A percentile compares a stretch with the other conserved stretches of the same genome.
phyloP scores from a whole-genome alignment of 2,329 filamentous ascomycete genomes.

The Davidsoniella eucalypti region DNA sequence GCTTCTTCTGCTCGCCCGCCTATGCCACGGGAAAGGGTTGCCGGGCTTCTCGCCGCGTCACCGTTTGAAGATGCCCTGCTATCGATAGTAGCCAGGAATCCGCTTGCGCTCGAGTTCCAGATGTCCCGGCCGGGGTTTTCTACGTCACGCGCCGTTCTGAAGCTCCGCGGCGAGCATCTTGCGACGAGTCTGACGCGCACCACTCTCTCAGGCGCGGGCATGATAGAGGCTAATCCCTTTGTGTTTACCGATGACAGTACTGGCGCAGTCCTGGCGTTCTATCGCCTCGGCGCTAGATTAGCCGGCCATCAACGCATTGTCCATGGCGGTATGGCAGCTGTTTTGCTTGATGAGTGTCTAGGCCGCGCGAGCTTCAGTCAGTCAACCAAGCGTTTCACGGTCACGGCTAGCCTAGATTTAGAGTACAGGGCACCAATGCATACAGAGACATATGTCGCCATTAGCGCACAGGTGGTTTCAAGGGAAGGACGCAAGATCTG shows the following conservation, averaged over 20 bases:
- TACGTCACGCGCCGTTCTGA: constrained; percentile 5
- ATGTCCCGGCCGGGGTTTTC: not conserved
- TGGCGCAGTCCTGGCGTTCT: constrained; percentile 7
- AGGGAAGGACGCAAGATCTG: constrained; percentile 15
- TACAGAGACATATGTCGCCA: constrained; percentile 12
- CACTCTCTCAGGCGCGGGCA: not conserved
- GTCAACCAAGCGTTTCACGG: constrained; percentile 13
- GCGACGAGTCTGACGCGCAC: constrained; percentile 5
- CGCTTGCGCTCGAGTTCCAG: not conserved
- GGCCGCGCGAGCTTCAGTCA: constrained; percentile 13
- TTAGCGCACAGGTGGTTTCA: constrained; percentile 11
- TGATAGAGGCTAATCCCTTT: constrained; percentile 9
- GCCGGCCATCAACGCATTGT: constrained; percentile 15
- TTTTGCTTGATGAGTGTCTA: constrained; percentile 15
- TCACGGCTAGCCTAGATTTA: constrained; percentile 14
- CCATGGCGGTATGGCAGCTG: constrained; percentile 15
- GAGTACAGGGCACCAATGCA: constrained; percentile 14
- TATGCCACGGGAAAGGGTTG: not conserved
- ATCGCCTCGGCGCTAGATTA: constrained; percentile 14
- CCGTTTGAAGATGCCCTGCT: constrained; percentile 5
- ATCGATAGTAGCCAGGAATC: not conserved
- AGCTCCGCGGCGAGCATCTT: not conserved
- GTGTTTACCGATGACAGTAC: constrained; percentile 1
- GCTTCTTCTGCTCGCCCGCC: not conserved
- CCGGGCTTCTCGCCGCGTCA: not conserved